Base-by-base conservation (phyloP, 805 yeast genomes). In the Wickerhamomyces kurtzmanii region DNA sequence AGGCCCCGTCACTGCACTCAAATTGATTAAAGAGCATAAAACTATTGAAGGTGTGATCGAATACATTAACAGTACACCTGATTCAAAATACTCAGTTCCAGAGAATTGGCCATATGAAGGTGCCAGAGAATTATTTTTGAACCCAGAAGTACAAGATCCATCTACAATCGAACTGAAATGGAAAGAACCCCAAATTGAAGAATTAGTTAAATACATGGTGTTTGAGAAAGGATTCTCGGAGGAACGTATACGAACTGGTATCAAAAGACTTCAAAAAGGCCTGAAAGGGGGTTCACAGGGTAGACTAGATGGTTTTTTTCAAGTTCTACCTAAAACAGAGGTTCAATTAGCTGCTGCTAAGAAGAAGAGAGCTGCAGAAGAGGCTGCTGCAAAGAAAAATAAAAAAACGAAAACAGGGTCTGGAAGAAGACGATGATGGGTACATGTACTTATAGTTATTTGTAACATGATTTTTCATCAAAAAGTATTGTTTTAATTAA, bases 1-100 rank as follows among this genome's bases (percentile, higher is more conserved):
- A 35, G 99, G 99, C 7, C 97, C 97, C 1, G 91, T 82, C 3
- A 89, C 96, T 1, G 98, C 96, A 0, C 63, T 70, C 37, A 89
- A 91, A 47, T 64, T 91, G 35, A 84, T 91, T 36, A 79, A 76
- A 47, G 95, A 89, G 46, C 86, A 84, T 51, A 76, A 80, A 1
- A 65, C 80, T 1, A 63, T 91, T 26, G 97, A 89, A 36, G 77
- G 76, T 21, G 75, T 91, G 23, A 70, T 89, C 22, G 75, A 73
- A 40, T 61, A 55, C 33, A 70, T 86, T 20, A 65, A 73, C 28
- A 50, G 45, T 5, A 51, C 49, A 16, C 57, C 64, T 15, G 63
- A 60, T n/a, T 65, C 62, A 14, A 89, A 86, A 48, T 78, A 76
- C 53, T 79, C 76, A 45, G 68, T 91, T 15, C 97, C 98, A 2